phyloP scores from a whole-genome alignment of 108 stramenopile genomes.

The Fistulifera solaris region DNA sequence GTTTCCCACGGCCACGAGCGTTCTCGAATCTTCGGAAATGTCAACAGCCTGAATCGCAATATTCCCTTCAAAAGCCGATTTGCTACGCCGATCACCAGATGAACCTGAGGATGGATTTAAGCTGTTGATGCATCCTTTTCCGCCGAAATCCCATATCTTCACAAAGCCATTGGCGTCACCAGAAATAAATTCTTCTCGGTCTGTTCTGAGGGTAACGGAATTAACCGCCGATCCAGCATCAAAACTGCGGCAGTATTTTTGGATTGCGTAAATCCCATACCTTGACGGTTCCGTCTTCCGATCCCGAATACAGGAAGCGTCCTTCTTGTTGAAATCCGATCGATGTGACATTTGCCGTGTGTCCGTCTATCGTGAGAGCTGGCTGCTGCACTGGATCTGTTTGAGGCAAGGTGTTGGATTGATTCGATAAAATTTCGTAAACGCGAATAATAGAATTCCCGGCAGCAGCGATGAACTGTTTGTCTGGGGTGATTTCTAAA shows the following conservation, averaged over 20 bases:
- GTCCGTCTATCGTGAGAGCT: conserved; percentile 74
- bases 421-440: conserved; percentile 64
- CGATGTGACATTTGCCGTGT: conserved; percentile 85
- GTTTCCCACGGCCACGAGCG: conserved; percentile 74
- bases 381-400: conserved; percentile 42
- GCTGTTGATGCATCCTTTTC: conserved; percentile 49
- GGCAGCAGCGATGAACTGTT: conserved; percentile 89
- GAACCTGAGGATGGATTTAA: conserved; percentile 52
- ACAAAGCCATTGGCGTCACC: conserved; percentile 86
- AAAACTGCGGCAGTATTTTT: conserved; percentile 81
- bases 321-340: conserved; percentile 95
- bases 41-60: conserved; percentile 80
- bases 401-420: not conserved
- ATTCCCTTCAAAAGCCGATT: conserved; percentile 26
- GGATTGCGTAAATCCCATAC: conserved; percentile 91
- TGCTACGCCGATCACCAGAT: not conserved
- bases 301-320: conserved; percentile 82
- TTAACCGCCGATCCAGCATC: conserved; percentile 83
- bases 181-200: conserved; percentile 89
- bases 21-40: conserved; percentile 66
- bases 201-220: conserved; percentile 86
- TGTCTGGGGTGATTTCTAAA: conserved; percentile 94
- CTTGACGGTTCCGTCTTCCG: conserved; percentile 80
- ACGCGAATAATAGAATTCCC: conserved; percentile 93
- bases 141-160: conserved; percentile 79